phyloP scores from a whole-genome alignment of 768 basidiomycete genomes.

The Leccinum aurantiacum region DNA sequence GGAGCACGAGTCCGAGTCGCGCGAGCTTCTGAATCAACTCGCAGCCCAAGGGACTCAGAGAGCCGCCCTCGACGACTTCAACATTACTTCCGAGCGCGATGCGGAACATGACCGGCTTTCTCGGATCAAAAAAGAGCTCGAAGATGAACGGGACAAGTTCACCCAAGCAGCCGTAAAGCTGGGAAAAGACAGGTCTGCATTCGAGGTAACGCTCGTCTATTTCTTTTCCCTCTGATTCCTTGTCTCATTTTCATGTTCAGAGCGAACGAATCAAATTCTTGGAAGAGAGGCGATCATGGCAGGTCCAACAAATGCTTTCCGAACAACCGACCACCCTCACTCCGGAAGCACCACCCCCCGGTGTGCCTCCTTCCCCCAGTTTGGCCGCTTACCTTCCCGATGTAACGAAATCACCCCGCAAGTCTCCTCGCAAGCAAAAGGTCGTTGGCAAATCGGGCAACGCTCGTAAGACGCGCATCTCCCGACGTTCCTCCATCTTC shows the following conservation, averaged over 20 bases:
- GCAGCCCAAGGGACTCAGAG: slow-evolving; percentile 38
- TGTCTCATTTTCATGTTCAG: slow-evolving; percentile 35
- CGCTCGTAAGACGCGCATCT: slow-evolving; percentile 44
- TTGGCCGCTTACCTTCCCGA: slow-evolving; percentile 27
- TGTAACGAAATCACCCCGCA: slow-evolving; percentile 43
- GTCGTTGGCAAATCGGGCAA: slow-evolving; percentile 47
- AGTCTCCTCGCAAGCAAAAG: slow-evolving; percentile 46
- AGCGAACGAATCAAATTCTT: slow-evolving; percentile 57
- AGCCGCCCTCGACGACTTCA: slow-evolving; percentile 45
- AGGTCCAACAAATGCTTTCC: slow-evolving; percentile 59
- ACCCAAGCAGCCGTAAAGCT: slow-evolving; percentile 63
- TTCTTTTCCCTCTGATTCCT: neutral
- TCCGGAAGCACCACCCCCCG: slow-evolving; percentile 25
- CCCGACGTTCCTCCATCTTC: slow-evolving; percentile 46
- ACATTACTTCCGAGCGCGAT: slow-evolving; percentile 52
- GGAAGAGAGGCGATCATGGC: slow-evolving; percentile 77
- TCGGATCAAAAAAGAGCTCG: slow-evolving; percentile 53
- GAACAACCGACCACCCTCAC: slow-evolving; percentile 48
- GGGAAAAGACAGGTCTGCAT: slow-evolving; percentile 58
- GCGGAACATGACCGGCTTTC: slow-evolving; percentile 56
- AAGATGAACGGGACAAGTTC: slow-evolving; percentile 63
- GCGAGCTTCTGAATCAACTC: slow-evolving; percentile 57
- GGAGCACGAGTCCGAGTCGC: slow-evolving; percentile 44
- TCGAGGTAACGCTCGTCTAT: slow-evolving; percentile 55
- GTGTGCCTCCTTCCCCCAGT: slow-evolving; percentile 17